Evolutionary conservation across 2,329 filamentous ascomycete genomes (phyloP).

Genomic region (Alternaria novae-zelandiae): DNA sequence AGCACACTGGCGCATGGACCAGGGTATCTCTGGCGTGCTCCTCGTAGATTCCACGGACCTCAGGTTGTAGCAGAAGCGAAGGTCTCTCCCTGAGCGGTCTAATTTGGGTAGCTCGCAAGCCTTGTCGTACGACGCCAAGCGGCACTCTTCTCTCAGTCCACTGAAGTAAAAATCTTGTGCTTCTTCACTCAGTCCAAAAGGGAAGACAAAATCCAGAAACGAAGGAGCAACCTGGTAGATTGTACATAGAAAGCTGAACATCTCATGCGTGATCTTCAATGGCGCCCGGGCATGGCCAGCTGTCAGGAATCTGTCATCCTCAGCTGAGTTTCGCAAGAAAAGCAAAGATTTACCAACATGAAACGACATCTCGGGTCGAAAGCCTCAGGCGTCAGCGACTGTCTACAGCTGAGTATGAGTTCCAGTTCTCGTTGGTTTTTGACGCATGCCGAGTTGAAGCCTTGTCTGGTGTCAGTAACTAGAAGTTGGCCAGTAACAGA

Average conservation of each 20-base stretch:
- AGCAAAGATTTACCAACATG: constrained; percentile 8
- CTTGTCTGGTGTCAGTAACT: not conserved
- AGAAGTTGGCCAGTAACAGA: not conserved
- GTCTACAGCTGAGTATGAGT: not conserved
- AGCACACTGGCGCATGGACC: constrained; percentile 49
- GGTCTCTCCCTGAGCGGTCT: constrained; percentile 45
- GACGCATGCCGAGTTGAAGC: not conserved
- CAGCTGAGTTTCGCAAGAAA: not conserved
- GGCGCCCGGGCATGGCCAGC: constrained; percentile 20
- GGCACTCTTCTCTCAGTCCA: constrained; percentile 42
- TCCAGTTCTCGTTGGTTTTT: not conserved
- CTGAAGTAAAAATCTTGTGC: constrained; percentile 47
- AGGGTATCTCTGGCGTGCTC: too few relatives aligned
- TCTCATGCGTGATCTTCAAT: constrained; percentile 20
- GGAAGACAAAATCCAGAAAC: constrained; percentile 50
- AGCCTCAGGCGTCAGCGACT: not conserved
- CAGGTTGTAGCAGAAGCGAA: constrained; percentile 51
- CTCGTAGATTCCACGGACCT: constrained; percentile 50
- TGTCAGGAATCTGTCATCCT: constrained; percentile 22
- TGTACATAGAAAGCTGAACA: constrained; percentile 24
- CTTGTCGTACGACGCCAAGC: constrained; percentile 9
- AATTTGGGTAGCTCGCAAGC: constrained; percentile 28
- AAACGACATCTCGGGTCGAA: constrained; percentile 23
- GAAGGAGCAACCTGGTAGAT: constrained; percentile 45
- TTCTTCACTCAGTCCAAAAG: constrained; percentile 43